phyloP scores from a whole-genome alignment of 1,139 yeast species.

The Yarrowia galli region DNA sequence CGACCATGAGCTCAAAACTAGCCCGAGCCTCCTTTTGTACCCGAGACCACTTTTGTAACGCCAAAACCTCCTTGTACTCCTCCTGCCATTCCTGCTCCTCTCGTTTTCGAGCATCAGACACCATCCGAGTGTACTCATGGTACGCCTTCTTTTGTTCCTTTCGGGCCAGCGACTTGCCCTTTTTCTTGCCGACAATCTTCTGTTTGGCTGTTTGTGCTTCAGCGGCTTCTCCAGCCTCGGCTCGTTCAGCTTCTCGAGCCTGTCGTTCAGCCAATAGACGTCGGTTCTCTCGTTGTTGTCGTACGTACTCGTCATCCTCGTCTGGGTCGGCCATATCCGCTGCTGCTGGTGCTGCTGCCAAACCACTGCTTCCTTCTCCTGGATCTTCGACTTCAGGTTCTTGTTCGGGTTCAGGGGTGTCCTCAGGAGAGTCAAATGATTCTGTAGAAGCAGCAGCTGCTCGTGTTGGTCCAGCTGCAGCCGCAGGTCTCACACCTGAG shows the following conservation, averaged over 20 bases:
- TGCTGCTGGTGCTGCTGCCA: neutral
- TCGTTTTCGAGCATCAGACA: slow-evolving; percentile 19
- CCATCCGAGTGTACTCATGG: slow-evolving; percentile 33
- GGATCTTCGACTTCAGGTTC: neutral
- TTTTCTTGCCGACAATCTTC: slow-evolving; percentile 34
- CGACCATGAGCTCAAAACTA: slow-evolving; percentile 2
- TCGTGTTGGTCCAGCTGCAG: neutral
- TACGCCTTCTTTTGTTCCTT: slow-evolving; percentile 30
- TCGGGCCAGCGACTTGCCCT: slow-evolving; percentile 30
- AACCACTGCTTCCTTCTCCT: neutral
- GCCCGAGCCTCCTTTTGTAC: slow-evolving; percentile 15
- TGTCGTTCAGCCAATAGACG: slow-evolving; percentile 21
- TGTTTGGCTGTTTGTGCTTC: neutral
- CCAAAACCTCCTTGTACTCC: slow-evolving; percentile 27
- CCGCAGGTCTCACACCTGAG: too few species aligned
- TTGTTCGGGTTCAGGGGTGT: too few species aligned
- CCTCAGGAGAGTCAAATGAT: neutral
- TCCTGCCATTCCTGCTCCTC: slow-evolving; percentile 35
- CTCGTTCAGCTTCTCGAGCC: slow-evolving; percentile 8
- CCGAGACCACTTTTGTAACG: neutral
- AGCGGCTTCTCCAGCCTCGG: neutral
- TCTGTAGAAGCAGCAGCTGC: neutral
- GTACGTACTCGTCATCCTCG: slow-evolving; percentile 17
- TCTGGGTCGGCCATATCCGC: neutral
- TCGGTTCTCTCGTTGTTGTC: slow-evolving; percentile 18